phyloP scores from a whole-genome alignment of 306 rosid species.

The Cyamopsis tetragonoloba region DNA sequence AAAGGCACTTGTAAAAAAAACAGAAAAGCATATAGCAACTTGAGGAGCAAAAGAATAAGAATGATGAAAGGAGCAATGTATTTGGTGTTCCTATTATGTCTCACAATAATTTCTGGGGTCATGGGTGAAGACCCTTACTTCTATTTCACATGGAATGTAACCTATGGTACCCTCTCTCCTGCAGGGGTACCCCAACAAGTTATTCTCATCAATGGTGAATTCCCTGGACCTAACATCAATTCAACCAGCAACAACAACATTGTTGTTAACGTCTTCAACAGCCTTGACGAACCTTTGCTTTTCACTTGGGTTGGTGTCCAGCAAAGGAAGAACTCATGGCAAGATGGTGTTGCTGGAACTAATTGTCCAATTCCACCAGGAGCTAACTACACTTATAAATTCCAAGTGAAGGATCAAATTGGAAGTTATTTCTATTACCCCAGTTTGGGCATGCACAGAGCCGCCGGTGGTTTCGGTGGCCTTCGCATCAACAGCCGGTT shows the following conservation, averaged over 20 bases:
- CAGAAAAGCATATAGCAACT: background rate
- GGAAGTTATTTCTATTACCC: slow-evolving; percentile 76
- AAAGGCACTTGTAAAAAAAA: too few species aligned
- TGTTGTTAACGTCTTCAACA: slow-evolving; percentile 61
- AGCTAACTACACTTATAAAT: slow-evolving; percentile 59
- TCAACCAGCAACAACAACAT: slow-evolving; percentile 76
- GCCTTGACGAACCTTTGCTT: slow-evolving; percentile 81
- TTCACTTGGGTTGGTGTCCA: slow-evolving; percentile 66
- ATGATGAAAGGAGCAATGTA: slow-evolving; percentile 17
- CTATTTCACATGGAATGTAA: slow-evolving; percentile 65
- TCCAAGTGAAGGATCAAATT: slow-evolving; percentile 88
- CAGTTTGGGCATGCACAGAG: slow-evolving; percentile 46
- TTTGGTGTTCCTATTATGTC: slow-evolving; percentile 36
- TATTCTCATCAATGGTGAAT: slow-evolving; percentile 73
- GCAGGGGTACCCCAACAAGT: slow-evolving; percentile 80
- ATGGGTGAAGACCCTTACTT: slow-evolving; percentile 66
- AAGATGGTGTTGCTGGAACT: slow-evolving; percentile 66
- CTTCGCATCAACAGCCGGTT: slow-evolving; percentile 64
- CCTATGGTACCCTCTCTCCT: slow-evolving; percentile 75
- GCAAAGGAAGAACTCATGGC: slow-evolving; percentile 85
- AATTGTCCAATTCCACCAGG: slow-evolving; percentile 75
- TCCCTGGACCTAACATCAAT: slow-evolving; percentile 82
- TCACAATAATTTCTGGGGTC: slow-evolving; percentile 25
- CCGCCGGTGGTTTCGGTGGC: slow-evolving; percentile 70
- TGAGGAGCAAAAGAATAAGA: background rate